Conservation (phyloP, 2,329 filamentous ascomycete genomes). For the Pestalotiopsis sp. region DNA sequence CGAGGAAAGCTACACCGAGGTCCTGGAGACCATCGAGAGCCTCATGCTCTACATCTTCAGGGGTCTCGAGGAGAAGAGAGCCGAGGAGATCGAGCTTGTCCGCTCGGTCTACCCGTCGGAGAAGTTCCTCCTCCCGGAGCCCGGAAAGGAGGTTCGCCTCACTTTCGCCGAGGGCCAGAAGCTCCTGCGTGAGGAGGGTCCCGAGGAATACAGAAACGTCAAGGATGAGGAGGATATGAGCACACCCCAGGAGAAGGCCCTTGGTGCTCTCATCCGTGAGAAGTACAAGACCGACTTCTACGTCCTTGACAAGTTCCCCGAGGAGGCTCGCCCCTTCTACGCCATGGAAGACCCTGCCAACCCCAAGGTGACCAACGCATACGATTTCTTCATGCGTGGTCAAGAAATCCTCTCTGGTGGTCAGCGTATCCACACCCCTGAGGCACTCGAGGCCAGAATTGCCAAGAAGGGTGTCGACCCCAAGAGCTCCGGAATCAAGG, state of each 20-base stretch:
- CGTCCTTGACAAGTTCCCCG: slow-evolving; percentile 94
- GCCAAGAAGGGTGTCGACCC: slow-evolving; percentile 81
- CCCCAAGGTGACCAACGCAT: slow-evolving; percentile 55
- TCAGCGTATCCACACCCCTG: slow-evolving; percentile 84
- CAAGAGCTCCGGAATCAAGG: slow-evolving; percentile 73
- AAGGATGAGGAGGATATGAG: slow-evolving; percentile 78
- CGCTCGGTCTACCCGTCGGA: slow-evolving; percentile 77
- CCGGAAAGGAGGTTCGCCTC: slow-evolving; percentile 75
- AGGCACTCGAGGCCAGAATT: slow-evolving; percentile 77
- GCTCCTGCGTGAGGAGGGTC: slow-evolving; percentile 75
- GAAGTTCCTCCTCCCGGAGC: slow-evolving; percentile 73
- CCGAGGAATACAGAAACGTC: slow-evolving; percentile 67
- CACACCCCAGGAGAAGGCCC: slow-evolving; percentile 84
- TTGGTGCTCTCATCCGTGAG: slow-evolving; percentile 81
- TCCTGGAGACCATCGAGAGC: slow-evolving; percentile 71
- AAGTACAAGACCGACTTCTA: slow-evolving; percentile 98
- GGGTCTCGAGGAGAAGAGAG: slow-evolving; percentile 68
- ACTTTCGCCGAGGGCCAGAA: slow-evolving; percentile 79
- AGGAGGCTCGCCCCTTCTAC: slow-evolving; percentile 87
- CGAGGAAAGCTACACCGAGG: slow-evolving; percentile 76
- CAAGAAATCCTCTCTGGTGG: slow-evolving; percentile 77
- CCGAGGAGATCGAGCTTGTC: slow-evolving; percentile 72
- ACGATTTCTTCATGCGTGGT: slow-evolving; percentile 83
- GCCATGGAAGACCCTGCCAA: slow-evolving; percentile 69
- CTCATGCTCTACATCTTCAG: slow-evolving; percentile 81